A percentile compares a stretch with the other conserved stretches of the same genome.
These are phyloP conservation scores for Herpetospermum pedunculosum DNA, from an alignment of 306 rosid genomes.

Conservation along the genomic window DNA sequence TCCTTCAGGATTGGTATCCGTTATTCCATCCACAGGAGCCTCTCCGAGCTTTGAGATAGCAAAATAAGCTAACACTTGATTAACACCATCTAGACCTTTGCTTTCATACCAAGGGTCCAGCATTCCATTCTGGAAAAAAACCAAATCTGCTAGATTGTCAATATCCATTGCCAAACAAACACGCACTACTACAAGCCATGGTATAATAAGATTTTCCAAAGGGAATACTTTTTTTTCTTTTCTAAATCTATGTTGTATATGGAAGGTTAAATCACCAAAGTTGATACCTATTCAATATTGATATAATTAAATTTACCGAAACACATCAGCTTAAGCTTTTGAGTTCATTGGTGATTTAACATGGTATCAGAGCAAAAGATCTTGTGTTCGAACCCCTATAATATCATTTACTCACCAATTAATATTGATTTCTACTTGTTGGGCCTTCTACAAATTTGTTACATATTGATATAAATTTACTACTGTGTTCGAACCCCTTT, in stretches of 20 bases:
- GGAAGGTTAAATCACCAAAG: neutral
- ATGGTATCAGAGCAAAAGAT: too few species aligned
- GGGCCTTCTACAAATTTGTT: too few species aligned
- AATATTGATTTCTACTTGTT: too few species aligned
- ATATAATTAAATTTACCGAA: too few species aligned
- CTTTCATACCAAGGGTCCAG: slow-evolving; percentile 84
- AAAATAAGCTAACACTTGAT: slow-evolving; percentile 86
- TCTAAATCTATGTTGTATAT: neutral
- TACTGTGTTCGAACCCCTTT: too few species aligned
- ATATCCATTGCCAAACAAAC: neutral
- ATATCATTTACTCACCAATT: too few species aligned
- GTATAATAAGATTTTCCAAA: neutral
- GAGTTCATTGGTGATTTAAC: too few species aligned
- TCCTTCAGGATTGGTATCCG: slow-evolving; percentile 94
- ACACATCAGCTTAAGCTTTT: too few species aligned
- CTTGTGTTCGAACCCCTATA: too few species aligned
- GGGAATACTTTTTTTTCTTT: neutral
- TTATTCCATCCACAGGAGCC: slow-evolving; percentile 69
- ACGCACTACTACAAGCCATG: slow-evolving; percentile 9
- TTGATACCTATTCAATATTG: too few species aligned
- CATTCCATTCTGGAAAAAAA: slow-evolving; percentile 98
- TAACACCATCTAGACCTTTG: slow-evolving; percentile 54
- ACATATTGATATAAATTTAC: too few species aligned
- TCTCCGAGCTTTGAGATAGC: slow-evolving; percentile 92
- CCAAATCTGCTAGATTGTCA: slow-evolving; percentile 80